Base-by-base conservation (phyloP, 2,329 filamentous ascomycete genomes). In the Penicillium sp. region DNA sequence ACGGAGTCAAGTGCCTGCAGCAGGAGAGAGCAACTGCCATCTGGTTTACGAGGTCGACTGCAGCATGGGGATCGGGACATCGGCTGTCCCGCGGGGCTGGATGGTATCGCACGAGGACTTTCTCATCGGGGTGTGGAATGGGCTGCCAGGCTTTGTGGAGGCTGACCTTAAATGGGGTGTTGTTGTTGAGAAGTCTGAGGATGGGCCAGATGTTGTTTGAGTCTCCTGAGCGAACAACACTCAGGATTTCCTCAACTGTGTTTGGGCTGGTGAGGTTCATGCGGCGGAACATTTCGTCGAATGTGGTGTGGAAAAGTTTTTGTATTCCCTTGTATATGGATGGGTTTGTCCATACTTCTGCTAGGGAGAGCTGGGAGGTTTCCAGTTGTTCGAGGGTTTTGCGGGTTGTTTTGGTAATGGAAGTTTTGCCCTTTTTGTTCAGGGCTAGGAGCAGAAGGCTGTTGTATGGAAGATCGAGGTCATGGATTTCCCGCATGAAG, bases 1-100 rank as follows among this genome's bases (percentile, higher is more conserved):
- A 73, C 0, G 78, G 71, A 9, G 60, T 67, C 31, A 79, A 39
- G 15, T 72, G 62, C 25, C 67, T 57, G 2, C 72, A 73, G 49
- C 67, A 70, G 2, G 80, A 75, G 51, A 80, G 73, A 4, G 75
- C 71, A 15, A 76, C 65, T 1, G 81, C 81, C 16, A 82, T 67
- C 16, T 74, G 61, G 57, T 81, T 75, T 33, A 82, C 70, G 48
- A 81, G 68, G 29, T 78, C 69, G 19, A 78, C 68, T 15, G 76
- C 75, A 29, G 66, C 69, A 40, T 72, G 63, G 4, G 73, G 72
- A 58, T 69, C 70, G 4, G 73, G 73, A 21, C 58, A 64, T 34
- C 60, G 53, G 23, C 60, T 58, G 27, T 58, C 63, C 33, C 61
- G 61, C 29, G 60, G 60, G 16, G 51, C 59, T 3, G 61, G 57